phyloP scores from a whole-genome alignment of 768 basidiomycete genomes.

The Clitopilus passeckerianus region DNA sequence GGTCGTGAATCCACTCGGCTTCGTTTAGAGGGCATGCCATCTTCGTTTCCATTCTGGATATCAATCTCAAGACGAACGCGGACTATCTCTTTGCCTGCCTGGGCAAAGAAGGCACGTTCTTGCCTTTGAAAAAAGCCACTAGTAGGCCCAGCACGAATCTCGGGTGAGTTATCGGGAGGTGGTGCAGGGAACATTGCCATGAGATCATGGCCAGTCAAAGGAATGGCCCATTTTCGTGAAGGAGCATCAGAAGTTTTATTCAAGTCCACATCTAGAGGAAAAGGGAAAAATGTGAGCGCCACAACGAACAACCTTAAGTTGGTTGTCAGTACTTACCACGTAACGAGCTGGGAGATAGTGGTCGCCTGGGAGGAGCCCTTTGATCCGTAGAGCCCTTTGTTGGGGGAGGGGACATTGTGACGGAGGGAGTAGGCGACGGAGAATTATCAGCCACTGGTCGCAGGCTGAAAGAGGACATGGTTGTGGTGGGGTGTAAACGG shows the following conservation, averaged over 20 bases:
- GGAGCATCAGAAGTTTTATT: conserved; percentile 43
- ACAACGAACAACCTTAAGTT: background rate
- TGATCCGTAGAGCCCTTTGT: conserved; percentile 24
- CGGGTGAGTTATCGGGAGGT: conserved; percentile 52
- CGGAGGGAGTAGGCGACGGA: conserved; percentile 51
- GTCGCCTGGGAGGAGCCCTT: conserved; percentile 39
- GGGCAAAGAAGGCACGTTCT: conserved; percentile 78
- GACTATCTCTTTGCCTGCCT: conserved; percentile 73
- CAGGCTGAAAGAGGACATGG: conserved; percentile 41
- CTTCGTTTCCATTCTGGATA: conserved; percentile 31
- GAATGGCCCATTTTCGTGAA: conserved; percentile 63
- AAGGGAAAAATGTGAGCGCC: background rate
- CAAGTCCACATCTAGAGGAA: conserved; percentile 56
- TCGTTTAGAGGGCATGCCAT: background rate
- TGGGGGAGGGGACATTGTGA: conserved; percentile 38
- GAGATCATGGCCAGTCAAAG: conserved; percentile 77
- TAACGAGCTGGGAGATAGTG: conserved; percentile 59
- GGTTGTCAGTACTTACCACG: conserved; percentile 37
- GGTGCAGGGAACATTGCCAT: conserved; percentile 81
- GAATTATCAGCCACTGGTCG: conserved; percentile 47
- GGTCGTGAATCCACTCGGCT: conserved; percentile 1
- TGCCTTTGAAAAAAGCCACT: conserved; percentile 70
- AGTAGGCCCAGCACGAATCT: conserved; percentile 60
- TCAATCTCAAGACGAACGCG: conserved; percentile 72
- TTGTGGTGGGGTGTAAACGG: conserved; percentile 15